Base-by-base conservation (phyloP, 768 basidiomycete genomes). In the Sutorius australiensis region DNA sequence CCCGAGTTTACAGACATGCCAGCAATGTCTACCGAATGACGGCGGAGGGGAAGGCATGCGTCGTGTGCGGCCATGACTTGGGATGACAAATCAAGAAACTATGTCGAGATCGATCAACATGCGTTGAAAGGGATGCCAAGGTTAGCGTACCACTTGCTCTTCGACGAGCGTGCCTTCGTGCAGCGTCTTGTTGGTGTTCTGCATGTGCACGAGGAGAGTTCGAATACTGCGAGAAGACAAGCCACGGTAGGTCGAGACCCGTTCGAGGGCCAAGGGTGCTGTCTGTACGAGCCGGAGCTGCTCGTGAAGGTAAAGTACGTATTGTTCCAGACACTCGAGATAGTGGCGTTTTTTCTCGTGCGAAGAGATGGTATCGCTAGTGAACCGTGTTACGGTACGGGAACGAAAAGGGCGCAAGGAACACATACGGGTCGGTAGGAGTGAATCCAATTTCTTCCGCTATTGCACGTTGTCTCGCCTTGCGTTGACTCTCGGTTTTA, bases 301-400 rank as follows among this genome's bases (percentile, higher is more conserved):
- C 28, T 86, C 75, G 56, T 86, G 84, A 11, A 88, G 72, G 59
- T 81, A 87, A 28, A 76, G 63, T 13, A 87, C 79, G 64, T 88
- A 89, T 53, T 84, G 79, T 58, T 89, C 87, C 7, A 89, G 68
- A 57, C 83, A 86, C 59, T 86, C 85, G 21, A 89, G 75, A 61
- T 89, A 88, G 60, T 83, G 77, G 3, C 87, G 72, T 60, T 88
- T 88, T 61, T 88, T 88, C 61, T 89, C 87, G 60, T 89, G 87
- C 6, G 86, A 87, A 3, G 87, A 84, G 50, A 89, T 87, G n/a
- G 76, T 76, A 46, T 88, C 87, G 1, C 84, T 86, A 50, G 13
- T 13, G 44, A 5, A 3, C 32, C 10, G 17, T 24, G 21, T 8
- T n/a, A 16, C 32, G 47, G 37, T 1, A 5, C 16, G 36, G n/a